Evolutionary conservation across 768 basidiomycete genomes (phyloP), one percentile per base, ranked within the genome.

Genomic region (Coprinopsis sp.): DNA sequence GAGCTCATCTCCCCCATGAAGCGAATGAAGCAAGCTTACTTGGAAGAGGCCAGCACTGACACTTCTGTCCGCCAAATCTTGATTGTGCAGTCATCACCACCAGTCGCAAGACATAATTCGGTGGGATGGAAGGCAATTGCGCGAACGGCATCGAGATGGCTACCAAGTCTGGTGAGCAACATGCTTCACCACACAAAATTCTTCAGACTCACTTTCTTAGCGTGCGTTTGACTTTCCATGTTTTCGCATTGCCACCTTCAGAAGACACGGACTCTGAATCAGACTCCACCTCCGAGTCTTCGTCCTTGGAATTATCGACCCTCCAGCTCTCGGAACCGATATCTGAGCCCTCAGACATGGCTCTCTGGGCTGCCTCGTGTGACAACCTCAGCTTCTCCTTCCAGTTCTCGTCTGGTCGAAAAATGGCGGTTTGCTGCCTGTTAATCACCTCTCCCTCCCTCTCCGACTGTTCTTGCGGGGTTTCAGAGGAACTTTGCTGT

Each of bases 1-100:
- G 42, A 60, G 41, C 33, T 33, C 40, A 42, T 43, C 18, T 28
- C 18, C 27, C 23, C 43, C 38, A 50, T 29, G 43, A 27, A 49
- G 45, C 37, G 27, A 37, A 49, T 57, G 46, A 42, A n/a, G 30
- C 51, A 43, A 33, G 80, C 90, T 62, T 69, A 93, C 91, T 77
- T 77, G 46, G 82, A 81, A 33, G 86, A 85, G 24, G 89, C 76
- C 49, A 93, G 70, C 54, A 79, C 74, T 31, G 81, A 70, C 13
- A 86, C 77, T 54, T 95, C 90, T 70, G 91, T 78, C 47, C 90
- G 78, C 96, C 96, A 99, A 43, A 97, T 79, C 65, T 99, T 99
- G 45, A 98, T 84, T 6, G 91, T 93, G 61, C 81, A 89, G 61
- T 99, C 96, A 61, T 97, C 95, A 23, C 93, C 91, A 19, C 87